phyloP scores from a whole-genome alignment of 78 protist species.

The Speleostelium caveatum region DNA sequence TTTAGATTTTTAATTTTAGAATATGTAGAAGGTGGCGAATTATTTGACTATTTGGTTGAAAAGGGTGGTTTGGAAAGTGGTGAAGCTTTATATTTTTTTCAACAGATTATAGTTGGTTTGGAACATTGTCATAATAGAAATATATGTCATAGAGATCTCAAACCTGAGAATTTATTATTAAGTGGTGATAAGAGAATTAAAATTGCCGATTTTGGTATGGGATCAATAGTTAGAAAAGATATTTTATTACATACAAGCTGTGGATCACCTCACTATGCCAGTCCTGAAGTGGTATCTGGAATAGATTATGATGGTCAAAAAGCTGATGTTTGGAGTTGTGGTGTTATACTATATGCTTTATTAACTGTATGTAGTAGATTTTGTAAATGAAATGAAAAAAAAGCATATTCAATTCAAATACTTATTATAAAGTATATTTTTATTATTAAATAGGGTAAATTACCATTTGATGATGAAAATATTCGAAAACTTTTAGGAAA shows the following conservation, averaged over 20 bases:
- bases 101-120: constrained; percentile 89
- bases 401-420: not conserved
- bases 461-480: constrained; percentile 95
- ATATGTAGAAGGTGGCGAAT: constrained; percentile 94
- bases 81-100: constrained; percentile 91
- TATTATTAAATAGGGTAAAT: constrained; percentile 76
- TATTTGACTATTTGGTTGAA: constrained; percentile 91
- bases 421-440: not conserved
- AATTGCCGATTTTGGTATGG: constrained; percentile 92
- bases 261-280: constrained; percentile 94
- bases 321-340: constrained; percentile 93
- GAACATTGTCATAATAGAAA: constrained; percentile 91
- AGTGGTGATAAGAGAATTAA: constrained; percentile 79
- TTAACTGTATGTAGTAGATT: constrained; percentile 57
- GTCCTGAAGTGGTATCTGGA: constrained; percentile 92
- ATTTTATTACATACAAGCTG: constrained; percentile 74
- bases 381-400: not conserved
- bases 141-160: constrained; percentile 98
- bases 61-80: constrained; percentile 80
- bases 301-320: constrained; percentile 85
- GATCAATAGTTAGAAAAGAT: constrained; percentile 74
- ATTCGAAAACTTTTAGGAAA: constrained; percentile 74
- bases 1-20: constrained; percentile 91
- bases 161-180: constrained; percentile 97
- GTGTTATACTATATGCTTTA: constrained; percentile 91